These are phyloP conservation scores for Coemansia sp. DNA, from an alignment of 192 early-diverging fungal species.

Conservation along the genomic window DNA sequence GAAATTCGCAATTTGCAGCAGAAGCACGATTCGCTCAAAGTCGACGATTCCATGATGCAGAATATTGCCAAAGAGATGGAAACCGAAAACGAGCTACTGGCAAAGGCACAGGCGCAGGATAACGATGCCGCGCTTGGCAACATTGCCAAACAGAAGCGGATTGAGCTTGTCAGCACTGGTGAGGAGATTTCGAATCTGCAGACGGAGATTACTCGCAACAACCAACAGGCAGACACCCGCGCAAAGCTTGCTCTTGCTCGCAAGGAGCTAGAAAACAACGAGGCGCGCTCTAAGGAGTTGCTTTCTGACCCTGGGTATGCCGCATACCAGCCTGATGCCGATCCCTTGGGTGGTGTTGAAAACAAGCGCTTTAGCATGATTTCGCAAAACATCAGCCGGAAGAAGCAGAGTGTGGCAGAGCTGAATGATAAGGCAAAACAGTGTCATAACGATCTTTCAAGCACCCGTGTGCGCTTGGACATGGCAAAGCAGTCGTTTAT, in stretches of 20 bases:
- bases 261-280: constrained; percentile 49
- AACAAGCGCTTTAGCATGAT: constrained; percentile 26
- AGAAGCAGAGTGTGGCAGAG: constrained; percentile 27
- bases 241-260: constrained; percentile 62
- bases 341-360: constrained; percentile 13
- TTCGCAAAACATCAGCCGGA: constrained; percentile 15
- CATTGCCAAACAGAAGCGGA: constrained; percentile 34
- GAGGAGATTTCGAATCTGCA: constrained; percentile 40
- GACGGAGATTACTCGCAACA: constrained; percentile 62
- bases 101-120: constrained; percentile 18
- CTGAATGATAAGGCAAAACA: constrained; percentile 11
- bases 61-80: constrained; percentile 28
- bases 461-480: constrained; percentile 34
- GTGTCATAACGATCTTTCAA: constrained; percentile 14
- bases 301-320: constrained; percentile 10
- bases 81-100: constrained; percentile 25
- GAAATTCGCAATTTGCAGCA: constrained; percentile 21
- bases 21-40: constrained; percentile 28
- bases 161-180: constrained; percentile 55
- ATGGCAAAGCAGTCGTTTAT: constrained; percentile 35
- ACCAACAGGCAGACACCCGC: constrained; percentile 60
- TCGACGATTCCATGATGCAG: constrained; percentile 12
- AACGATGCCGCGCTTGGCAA: constrained; percentile 20
- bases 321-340: constrained; percentile 5
- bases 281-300: constrained; percentile 11